phyloP scores from a whole-genome alignment of 108 stramenopile genomes.

The Conticribra weissflogii region DNA sequence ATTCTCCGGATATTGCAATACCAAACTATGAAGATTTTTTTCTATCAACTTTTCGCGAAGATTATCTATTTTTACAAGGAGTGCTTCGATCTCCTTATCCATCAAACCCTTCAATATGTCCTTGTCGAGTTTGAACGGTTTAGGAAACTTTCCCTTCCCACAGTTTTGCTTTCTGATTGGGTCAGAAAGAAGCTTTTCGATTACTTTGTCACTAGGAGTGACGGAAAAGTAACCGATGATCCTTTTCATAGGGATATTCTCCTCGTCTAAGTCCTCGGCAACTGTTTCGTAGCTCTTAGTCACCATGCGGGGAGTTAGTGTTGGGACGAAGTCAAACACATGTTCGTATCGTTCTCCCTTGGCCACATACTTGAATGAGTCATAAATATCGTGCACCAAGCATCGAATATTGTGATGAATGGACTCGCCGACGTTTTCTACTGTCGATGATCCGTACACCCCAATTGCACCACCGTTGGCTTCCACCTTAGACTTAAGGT shows the following conservation, averaged over 20 bases:
- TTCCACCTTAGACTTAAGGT: neutral
- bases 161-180: slow-evolving; percentile 9
- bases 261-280: neutral
- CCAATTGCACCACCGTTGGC: slow-evolving; percentile 16
- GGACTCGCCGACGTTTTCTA: slow-evolving; percentile 3
- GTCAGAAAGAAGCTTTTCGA: slow-evolving; percentile 11
- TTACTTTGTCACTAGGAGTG: slow-evolving; percentile 8
- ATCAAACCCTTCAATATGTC: slow-evolving; percentile 3
- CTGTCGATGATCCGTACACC: slow-evolving; percentile 5
- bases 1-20: slow-evolving; percentile 14
- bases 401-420: slow-evolving; percentile 30
- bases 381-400: slow-evolving; percentile 18
- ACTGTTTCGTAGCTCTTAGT: slow-evolving; percentile 25
- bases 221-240: slow-evolving; percentile 21
- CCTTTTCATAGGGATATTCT: slow-evolving; percentile 3
- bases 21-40: slow-evolving; percentile 18
- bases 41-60: slow-evolving; percentile 3
- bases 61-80: slow-evolving; percentile 10
- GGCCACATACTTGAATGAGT: slow-evolving; percentile 24
- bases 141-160: slow-evolving; percentile 7
- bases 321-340: slow-evolving; percentile 26
- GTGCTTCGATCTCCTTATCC: slow-evolving; percentile 8
- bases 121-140: slow-evolving; percentile 8
- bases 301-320: slow-evolving; percentile 23
- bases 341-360: slow-evolving; percentile 20